Evolutionary conservation across 2,329 filamentous ascomycete species (phyloP).

Genomic region (Davidsoniella eucalypti): DNA sequence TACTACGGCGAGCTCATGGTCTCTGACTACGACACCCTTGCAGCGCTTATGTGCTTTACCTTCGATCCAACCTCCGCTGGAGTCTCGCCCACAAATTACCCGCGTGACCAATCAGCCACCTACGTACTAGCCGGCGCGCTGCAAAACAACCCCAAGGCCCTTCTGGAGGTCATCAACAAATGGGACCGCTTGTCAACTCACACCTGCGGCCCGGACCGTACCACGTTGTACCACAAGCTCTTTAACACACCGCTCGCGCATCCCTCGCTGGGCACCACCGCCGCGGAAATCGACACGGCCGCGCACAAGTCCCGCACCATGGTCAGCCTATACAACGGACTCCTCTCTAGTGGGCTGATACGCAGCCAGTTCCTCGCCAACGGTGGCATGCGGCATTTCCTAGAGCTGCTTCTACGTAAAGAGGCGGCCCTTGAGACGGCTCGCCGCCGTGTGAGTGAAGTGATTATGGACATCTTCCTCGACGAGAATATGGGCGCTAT

Average conservation of each 20-base stretch:
- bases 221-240: slow-evolving; percentile 11
- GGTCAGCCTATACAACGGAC: slow-evolving; percentile 36
- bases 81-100: slow-evolving; percentile 16
- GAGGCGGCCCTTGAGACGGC: slow-evolving; percentile 29
- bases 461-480: slow-evolving; percentile 50
- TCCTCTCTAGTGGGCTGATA: slow-evolving; percentile 37
- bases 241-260: slow-evolving; percentile 5
- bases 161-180: slow-evolving; percentile 31
- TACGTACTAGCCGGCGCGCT: slow-evolving; percentile 39
- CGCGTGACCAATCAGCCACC: slow-evolving; percentile 36
- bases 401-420: slow-evolving; percentile 29
- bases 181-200: slow-evolving; percentile 28
- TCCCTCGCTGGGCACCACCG: neutral
- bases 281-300: slow-evolving; percentile 16
- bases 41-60: slow-evolving; percentile 41
- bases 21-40: slow-evolving; percentile 36
- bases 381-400: slow-evolving; percentile 36
- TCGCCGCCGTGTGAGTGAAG: slow-evolving; percentile 37
- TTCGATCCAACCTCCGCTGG: slow-evolving; percentile 17
- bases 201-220: slow-evolving; percentile 21
- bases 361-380: slow-evolving; percentile 37
- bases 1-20: slow-evolving; percentile 51
- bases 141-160: slow-evolving; percentile 48
- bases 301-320: slow-evolving; percentile 21
- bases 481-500: slow-evolving; percentile 46